phyloP scores from a whole-genome alignment of 768 basidiomycete species.

The Podaxis sp. region DNA sequence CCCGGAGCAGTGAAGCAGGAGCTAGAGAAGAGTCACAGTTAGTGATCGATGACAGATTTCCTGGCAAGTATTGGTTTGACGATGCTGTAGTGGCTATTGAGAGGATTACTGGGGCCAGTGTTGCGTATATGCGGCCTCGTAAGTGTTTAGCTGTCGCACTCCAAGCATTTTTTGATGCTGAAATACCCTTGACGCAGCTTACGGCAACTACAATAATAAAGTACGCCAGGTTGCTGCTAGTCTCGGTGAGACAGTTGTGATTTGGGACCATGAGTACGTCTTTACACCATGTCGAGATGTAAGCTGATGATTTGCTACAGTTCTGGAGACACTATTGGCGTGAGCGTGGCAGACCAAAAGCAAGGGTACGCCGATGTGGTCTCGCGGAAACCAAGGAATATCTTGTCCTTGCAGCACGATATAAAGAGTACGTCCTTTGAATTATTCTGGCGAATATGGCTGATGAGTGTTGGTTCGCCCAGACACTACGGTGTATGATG shows the following conservation, averaged over 20 bases:
- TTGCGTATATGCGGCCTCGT: constrained; percentile 43
- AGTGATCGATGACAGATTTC: neutral
- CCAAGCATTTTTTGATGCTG: neutral
- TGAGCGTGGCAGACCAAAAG: constrained; percentile 6
- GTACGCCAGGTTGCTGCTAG: constrained; percentile 15
- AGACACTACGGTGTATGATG: constrained; percentile 6
- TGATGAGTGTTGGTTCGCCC: neutral
- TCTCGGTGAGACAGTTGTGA: constrained; percentile 12
- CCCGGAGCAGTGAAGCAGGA: constrained; percentile 28
- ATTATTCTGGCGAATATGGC: neutral
- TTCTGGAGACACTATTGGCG: constrained; percentile 15
- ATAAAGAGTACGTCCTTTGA: constrained; percentile 11
- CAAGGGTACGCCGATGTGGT: constrained; percentile 6
- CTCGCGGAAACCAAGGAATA: neutral
- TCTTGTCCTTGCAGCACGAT: constrained; percentile 19
- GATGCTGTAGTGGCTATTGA: constrained; percentile 33
- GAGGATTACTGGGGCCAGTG: constrained; percentile 34
- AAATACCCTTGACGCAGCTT: constrained; percentile 8
- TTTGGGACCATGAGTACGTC: constrained; percentile 20
- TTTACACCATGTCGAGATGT: neutral
- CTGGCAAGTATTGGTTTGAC: neutral
- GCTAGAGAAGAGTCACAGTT: constrained; percentile 34
- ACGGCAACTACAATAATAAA: constrained; percentile 14
- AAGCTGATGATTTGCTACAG: neutral
- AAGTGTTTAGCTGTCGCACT: constrained; percentile 16